Evolutionary conservation across 2,329 filamentous ascomycete species (phyloP).

Genomic region (Thielaviopsis musarum): DNA sequence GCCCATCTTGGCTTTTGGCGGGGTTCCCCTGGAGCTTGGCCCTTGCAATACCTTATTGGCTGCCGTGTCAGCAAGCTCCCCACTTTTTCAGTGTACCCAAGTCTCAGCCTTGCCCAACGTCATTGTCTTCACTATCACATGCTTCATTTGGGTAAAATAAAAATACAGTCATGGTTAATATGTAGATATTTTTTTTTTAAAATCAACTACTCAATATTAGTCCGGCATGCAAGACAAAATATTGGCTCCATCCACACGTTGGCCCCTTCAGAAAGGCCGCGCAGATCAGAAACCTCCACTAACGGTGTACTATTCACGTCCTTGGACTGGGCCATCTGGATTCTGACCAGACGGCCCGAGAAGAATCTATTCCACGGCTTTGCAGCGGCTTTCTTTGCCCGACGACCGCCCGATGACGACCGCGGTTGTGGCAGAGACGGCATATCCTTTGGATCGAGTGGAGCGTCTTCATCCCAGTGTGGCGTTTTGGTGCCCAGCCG

Average conservation of each 20-base stretch:
- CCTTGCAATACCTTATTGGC: not conserved
- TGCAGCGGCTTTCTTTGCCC: conserved; percentile 14
- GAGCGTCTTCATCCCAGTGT: conserved; percentile 18
- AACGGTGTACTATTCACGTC: conserved; percentile 25
- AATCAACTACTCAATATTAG: conserved; percentile 25
- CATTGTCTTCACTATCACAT: not conserved
- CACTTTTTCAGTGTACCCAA: conserved; percentile 1
- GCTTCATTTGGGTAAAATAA: too few relatives aligned
- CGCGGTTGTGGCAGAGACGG: conserved; percentile 12
- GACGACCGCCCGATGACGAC: not conserved
- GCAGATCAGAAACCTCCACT: conserved; percentile 35
- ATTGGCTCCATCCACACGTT: conserved; percentile 37
- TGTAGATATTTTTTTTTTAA: too few relatives aligned
- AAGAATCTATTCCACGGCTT: conserved; percentile 37
- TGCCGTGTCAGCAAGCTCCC: conserved; percentile 6
- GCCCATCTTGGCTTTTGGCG: conserved; percentile 2
- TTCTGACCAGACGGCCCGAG: conserved; percentile 27
- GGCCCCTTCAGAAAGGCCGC: conserved; percentile 30
- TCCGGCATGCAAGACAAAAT: conserved; percentile 32
- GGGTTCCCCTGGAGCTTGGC: conserved; percentile 5
- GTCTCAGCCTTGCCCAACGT: not conserved
- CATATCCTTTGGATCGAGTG: not conserved
- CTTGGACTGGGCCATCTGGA: conserved; percentile 16
- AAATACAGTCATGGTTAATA: too few relatives aligned
- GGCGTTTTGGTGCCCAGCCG: conserved; percentile 34